These are phyloP conservation scores for Jasminum sambac DNA, from an alignment of 257 asterid species.

Conservation along the genomic window DNA sequence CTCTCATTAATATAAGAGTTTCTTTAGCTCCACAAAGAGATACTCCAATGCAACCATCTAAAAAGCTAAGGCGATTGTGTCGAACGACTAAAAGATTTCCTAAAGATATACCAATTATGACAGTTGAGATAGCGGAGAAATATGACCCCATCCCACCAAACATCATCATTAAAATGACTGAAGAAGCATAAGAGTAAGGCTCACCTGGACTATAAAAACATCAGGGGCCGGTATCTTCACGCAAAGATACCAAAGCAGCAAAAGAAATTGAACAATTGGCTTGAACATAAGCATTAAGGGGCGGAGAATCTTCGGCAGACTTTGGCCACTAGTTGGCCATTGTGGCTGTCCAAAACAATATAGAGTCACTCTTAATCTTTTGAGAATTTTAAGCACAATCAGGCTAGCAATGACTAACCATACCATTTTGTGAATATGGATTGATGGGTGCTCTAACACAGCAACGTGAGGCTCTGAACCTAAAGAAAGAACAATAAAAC, in stretches of 20 bases:
- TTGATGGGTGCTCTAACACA: conserved; percentile 59
- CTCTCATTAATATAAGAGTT: too few relatives aligned
- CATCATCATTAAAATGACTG: not conserved
- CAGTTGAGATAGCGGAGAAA: not conserved
- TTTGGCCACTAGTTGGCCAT: conserved; percentile 67
- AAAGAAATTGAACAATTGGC: conserved; percentile 74
- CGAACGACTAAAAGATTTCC: conserved; percentile 7
- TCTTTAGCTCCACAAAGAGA: not conserved
- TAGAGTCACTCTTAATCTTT: conserved; percentile 23
- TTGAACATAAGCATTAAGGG: conserved; percentile 77
- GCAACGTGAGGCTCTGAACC: conserved; percentile 90
- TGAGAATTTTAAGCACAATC: conserved; percentile 13
- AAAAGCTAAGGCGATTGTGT: conserved; percentile 8
- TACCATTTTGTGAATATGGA: conserved; percentile 86
- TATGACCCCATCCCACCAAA: not conserved
- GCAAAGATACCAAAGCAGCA: conserved; percentile 92
- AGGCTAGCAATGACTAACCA: conserved; percentile 23
- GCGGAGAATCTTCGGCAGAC: conserved; percentile 66
- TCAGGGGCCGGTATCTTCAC: conserved; percentile 86
- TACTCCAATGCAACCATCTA: not conserved
- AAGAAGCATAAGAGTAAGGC: conserved; percentile 25
- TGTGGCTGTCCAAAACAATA: conserved; percentile 58
- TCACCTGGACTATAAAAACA: conserved; percentile 89
- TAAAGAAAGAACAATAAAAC: conserved; percentile 34
- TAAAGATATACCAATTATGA: not conserved